phyloP scores from a whole-genome alignment of 139 green algal genomes.

The Mesotaenium endlicherianum region DNA sequence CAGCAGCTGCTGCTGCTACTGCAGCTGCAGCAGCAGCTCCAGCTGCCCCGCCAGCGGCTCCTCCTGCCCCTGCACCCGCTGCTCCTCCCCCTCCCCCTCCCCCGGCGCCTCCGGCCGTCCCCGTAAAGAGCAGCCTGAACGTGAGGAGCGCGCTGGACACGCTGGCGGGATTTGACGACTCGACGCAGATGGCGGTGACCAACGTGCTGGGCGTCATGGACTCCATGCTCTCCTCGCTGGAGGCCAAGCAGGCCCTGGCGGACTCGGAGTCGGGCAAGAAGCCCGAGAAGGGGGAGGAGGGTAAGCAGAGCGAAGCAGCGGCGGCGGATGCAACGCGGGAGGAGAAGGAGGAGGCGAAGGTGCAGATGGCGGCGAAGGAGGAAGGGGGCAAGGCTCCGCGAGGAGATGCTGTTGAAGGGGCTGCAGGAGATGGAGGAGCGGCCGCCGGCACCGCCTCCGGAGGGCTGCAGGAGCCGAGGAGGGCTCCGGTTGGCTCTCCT shows the following conservation, averaged over 20 bases:
- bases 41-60: background rate
- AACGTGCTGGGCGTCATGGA: slow-evolving; percentile 23
- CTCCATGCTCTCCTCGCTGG: slow-evolving; percentile 8
- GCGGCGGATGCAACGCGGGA: background rate
- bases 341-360: background rate
- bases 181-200: slow-evolving; percentile 22
- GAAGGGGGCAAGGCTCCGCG: background rate
- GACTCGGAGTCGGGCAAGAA: background rate
- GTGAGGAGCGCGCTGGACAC: slow-evolving; percentile 1
- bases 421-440: too few relatives aligned
- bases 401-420: too few relatives aligned
- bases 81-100: background rate
- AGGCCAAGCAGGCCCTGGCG: background rate
- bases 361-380: slow-evolving; percentile 6
- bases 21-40: background rate
- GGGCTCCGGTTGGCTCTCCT: too few relatives aligned
- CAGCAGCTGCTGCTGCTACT: background rate
- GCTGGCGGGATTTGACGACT: slow-evolving; percentile 11
- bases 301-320: background rate
- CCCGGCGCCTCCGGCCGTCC: background rate
- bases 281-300: background rate
- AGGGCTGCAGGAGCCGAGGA: too few relatives aligned
- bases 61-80: background rate
- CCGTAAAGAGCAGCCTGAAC: background rate
- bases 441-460: too few relatives aligned